Evolutionary conservation across 306 rosid genomes (phyloP).

Genomic region (Casuarina equisetifolia): DNA sequence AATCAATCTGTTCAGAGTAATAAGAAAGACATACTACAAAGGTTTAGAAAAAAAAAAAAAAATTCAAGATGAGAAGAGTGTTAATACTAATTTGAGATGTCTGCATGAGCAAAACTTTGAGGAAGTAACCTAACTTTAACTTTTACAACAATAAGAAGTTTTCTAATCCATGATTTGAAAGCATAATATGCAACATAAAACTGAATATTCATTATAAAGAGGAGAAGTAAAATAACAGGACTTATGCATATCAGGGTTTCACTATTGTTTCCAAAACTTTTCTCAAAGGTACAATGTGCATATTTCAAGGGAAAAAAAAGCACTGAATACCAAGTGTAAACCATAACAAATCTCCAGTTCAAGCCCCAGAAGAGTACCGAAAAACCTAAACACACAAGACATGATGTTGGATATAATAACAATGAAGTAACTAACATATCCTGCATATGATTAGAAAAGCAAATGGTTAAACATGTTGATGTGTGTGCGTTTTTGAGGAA

Average conservation of each 20-base stretch:
- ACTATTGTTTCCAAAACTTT: background rate
- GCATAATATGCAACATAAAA: too few relatives aligned
- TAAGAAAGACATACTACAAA: background rate
- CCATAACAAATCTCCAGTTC: background rate
- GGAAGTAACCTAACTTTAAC: background rate
- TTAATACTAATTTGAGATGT: background rate
- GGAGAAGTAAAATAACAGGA: background rate
- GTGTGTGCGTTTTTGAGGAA: background rate
- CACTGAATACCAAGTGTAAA: background rate
- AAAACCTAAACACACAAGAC: background rate
- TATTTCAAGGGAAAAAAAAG: background rate
- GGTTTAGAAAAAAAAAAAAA: too few relatives aligned
- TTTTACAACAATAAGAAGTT: background rate
- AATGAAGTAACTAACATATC: background rate
- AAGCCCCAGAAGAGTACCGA: constrained; percentile 15
- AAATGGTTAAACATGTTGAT: background rate
- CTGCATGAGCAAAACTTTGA: background rate
- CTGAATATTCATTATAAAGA: too few relatives aligned
- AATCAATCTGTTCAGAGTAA: background rate
- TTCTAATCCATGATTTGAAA: background rate
- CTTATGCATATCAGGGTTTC: background rate
- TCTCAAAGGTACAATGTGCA: background rate
- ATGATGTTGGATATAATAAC: background rate
- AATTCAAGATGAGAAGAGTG: background rate
- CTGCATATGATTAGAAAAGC: constrained; percentile 3